Percentiles rank a stretch among this genome's conserved stretches.
These are phyloP conservation scores for Austroboletus eburneus DNA, from an alignment of 768 basidiomycete genomes.

Conservation along the genomic window DNA sequence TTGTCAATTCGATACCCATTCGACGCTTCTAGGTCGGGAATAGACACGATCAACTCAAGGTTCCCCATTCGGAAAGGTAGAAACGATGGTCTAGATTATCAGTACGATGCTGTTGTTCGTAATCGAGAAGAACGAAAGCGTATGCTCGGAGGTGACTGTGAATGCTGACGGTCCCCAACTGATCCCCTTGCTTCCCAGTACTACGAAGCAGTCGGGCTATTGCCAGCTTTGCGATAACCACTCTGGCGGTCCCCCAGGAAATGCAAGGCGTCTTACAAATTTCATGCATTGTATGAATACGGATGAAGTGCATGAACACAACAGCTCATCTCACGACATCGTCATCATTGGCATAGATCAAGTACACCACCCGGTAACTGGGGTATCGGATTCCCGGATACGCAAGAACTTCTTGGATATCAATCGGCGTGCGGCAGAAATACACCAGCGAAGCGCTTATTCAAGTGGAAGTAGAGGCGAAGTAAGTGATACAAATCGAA, in stretches of 20 bases:
- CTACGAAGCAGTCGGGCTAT: constrained; percentile 69
- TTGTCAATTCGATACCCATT: not conserved
- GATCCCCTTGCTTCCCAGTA: constrained; percentile 45
- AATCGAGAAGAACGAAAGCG: constrained; percentile 55
- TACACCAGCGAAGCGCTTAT: constrained; percentile 64
- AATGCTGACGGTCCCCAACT: constrained; percentile 55
- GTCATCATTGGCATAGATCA: constrained; percentile 64
- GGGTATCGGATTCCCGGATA: constrained; percentile 86
- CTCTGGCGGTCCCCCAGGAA: constrained; percentile 68
- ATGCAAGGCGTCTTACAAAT: constrained; percentile 13
- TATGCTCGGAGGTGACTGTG: constrained; percentile 77
- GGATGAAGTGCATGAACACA: constrained; percentile 47
- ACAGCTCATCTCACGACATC: constrained; percentile 69
- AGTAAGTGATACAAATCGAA: constrained; percentile 28
- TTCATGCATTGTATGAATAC: constrained; percentile 13
- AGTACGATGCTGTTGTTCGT: constrained; percentile 77
- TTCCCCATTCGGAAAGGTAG: constrained; percentile 62
- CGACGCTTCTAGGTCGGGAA: constrained; percentile 19
- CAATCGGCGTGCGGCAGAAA: constrained; percentile 67
- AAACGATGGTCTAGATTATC: constrained; percentile 64
- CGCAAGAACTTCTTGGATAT: constrained; percentile 77
- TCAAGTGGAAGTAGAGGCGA: constrained; percentile 56
- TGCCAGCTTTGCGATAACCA: constrained; percentile 67
- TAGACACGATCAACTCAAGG: constrained; percentile 53
- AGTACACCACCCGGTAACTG: constrained; percentile 85